Evolutionary conservation across 345 rosid species (phyloP), one percentile per base, ranked within the genome.

Genomic region (Luvunga scandens): DNA sequence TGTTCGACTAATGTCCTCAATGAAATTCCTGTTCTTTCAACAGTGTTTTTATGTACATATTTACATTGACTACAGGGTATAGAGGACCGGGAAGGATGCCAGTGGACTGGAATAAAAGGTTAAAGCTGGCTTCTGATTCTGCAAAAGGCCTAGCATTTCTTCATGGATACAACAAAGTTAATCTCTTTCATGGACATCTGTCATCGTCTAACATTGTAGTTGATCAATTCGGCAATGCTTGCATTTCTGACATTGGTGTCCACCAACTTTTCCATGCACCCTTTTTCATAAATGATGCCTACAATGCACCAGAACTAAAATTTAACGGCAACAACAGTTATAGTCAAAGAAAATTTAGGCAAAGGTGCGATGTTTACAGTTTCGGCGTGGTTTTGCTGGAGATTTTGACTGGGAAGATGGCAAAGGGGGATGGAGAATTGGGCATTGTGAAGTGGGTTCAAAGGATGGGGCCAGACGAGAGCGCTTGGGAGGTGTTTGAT

Each of bases 81-180:
- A 84, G 90, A 78, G 90, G 88, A 68, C 87, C 85, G 2, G 86
- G 87, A 28, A 85, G 88, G 78, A 74, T 80, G 4, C 85, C 86
- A 53, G 53, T 85, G 22, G 83, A 67, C 7, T 87, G 88, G 88
- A 66, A 53, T 2, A 68, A 79, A 34, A 83, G 90, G 81, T 72
- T 87, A 30, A 81, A 79, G 53, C 27, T 87, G 48, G 86, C 88
- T 66, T 82, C 86, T n/a, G 85, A 76, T 39, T 62, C 88, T 45
- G 87, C 87, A 4, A 53, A 69, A 61, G 90, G 85, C n/a, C 84
- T 87, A 30, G 80, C 87, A 19, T 82, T 83, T 74, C 79, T 87
- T 34, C 90, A 82, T 73, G 50, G 75, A 28, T 71, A 78, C 69
- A 59, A 75, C 28, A 81, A 84, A 57, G 80, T 72, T 2, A 85